Evolutionary conservation across 129 eudicot species (phyloP).

Genomic region (Artemisia annua): DNA sequence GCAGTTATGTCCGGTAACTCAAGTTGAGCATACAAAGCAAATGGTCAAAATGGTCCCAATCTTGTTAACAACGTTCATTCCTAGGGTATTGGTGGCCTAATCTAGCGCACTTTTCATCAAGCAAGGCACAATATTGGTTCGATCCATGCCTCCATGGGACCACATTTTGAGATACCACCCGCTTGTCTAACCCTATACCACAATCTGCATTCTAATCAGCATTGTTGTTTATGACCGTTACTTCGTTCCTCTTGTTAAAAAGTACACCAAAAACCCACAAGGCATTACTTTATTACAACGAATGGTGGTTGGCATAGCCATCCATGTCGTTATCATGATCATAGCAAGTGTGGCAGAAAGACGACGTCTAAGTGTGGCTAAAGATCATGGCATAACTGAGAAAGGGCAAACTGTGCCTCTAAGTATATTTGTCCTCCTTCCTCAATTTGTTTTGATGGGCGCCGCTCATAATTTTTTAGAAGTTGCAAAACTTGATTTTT

Average conservation of each 20-base stretch:
- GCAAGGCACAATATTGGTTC: constrained; percentile 57
- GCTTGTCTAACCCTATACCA: constrained; percentile 52
- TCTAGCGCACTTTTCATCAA: constrained; percentile 54
- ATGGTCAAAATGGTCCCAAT: constrained; percentile 65
- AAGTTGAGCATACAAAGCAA: constrained; percentile 69
- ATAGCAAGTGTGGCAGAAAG: no score
- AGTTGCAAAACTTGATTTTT: background rate
- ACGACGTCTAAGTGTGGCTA: no score
- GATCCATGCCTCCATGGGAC: constrained; percentile 60
- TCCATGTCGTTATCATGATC: no score
- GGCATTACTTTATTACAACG: no score
- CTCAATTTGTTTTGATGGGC: constrained; percentile 3
- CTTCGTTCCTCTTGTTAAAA: no score
- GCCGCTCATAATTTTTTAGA: background rate
- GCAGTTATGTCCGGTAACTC: constrained; percentile 56
- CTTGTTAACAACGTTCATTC: constrained; percentile 45
- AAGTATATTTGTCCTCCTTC: constrained; percentile 1
- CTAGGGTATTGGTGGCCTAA: constrained; percentile 55
- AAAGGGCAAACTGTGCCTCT: background rate
- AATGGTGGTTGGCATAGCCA: no score
- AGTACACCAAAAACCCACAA: no score
- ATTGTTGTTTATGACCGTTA: constrained; percentile 14
- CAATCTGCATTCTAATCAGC: constrained; percentile 52
- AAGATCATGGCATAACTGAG: no score
- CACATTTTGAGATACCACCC: constrained; percentile 60